Evolutionary conservation across 306 rosid genomes (phyloP), one percentile per base, ranked within the genome.

Genomic region (Trichosanthes truncata): DNA sequence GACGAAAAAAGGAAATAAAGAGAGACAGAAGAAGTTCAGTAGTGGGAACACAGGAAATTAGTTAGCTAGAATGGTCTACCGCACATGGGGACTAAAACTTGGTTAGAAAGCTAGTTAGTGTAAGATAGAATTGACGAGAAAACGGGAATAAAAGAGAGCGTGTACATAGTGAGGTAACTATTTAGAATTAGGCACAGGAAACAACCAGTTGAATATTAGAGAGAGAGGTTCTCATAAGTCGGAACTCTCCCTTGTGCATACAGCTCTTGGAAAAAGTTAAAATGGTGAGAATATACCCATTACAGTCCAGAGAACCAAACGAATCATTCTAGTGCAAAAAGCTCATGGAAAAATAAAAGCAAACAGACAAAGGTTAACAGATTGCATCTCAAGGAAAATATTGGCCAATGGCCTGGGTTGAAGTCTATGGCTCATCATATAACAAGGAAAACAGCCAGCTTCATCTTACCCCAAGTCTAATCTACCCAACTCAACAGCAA

Each of bases 401-500:
- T 53, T 48, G 68, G n/a, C n/a, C 40, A 29, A 29, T 29, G 76
- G 78, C 74, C 68, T 33, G 9, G 48, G 72, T 66, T 63, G 81
- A 71, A 55, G 29, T 62, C 23, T 45, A 38, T 63, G 76, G 63
- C 26, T 79, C 26, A 15, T 77, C 61, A 45, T 76, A 63, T 45
- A 66, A 45, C 48, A 84, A 80, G 69, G 41, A 52, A 66, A 76
- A 73, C 57, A 43, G 59, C 84, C 74, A 71, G 43, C 14, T 74
- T 84, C 67, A 62, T 71, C 93, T 88, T 91, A 95, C 99, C 3
- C 60, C 0, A 96, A 84, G 87, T 93, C 99, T 82, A 86, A 83
- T 84, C 99, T 91, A 79, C 98, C 98, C 79, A 93, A 79, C 0
- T 81, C 75, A 84, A 95, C 87, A 80, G 84, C 89, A 80, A 95